Base-by-base conservation (phyloP, 1,284 basidiomycete genomes). In the Rhodotorula mucilaginosa region DNA sequence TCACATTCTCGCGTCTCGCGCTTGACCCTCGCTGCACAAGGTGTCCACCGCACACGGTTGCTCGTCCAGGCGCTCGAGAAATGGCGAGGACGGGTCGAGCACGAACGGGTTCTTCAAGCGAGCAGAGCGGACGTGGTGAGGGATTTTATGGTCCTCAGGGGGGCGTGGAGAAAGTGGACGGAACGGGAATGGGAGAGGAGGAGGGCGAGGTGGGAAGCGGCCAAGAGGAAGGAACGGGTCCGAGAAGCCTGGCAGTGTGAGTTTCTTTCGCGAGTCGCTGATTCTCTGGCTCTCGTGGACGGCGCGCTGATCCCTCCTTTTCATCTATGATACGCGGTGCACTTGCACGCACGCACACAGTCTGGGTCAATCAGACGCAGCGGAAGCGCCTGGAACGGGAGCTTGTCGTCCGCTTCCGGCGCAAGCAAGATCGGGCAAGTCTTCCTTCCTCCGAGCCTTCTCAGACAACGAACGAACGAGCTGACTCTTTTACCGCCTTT, bases 161-260 rank as follows among this genome's bases (percentile, higher is more conserved):
- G 46, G 47, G 59, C 49, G 39, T 67, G 62, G 68, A 69, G 59
- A 59, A 65, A 13, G 39, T 70, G 69, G 71, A 5, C 19, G 2
- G 65, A 67, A 52, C 39, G 13, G 68, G 58, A 70, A 29, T 67
- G 46, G 57, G 59, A 65, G 58, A 2, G 26, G 21, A 61, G 66
- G 39, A 26, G 63, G 29, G 66, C 7, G 23, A 64, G 47, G 29
- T 69, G 69, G 72, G 46, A 57, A 15, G 64, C 31, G 31, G 47
- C 46, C 58, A 61, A 60, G 58, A 61, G 34, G 34, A 23, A 21
- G 52, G 51, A 29, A 34, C 31, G 58, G 52, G 65, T 49, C 60
- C 46, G 21, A 16, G 65, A 71, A 29, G 65, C 66, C 10, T n/a
- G 73, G 12, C n/a, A 26, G 3, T 69, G 74, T 75, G 57, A 58